These are phyloP conservation scores for Chlorella variabilis DNA, from an alignment of 163 green algal species.

Conservation along the genomic window DNA sequence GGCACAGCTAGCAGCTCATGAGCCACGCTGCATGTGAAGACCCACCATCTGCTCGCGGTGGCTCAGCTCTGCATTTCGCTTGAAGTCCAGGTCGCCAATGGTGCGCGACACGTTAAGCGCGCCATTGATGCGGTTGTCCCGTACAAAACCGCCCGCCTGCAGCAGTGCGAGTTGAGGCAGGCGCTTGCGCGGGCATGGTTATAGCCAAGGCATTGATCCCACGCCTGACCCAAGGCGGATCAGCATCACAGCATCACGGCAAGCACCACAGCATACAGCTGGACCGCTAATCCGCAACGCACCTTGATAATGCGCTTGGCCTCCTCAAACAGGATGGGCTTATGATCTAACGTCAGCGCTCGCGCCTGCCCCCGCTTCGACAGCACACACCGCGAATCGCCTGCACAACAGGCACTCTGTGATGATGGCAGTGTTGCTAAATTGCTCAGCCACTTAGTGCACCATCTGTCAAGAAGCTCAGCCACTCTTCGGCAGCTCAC, in stretches of 20 bases:
- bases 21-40: too few relatives aligned
- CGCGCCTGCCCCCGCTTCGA: constrained; percentile 62
- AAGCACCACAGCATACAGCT: neutral
- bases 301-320: constrained; percentile 64
- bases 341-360: constrained; percentile 78
- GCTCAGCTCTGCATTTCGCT: constrained; percentile 66
- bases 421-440: too few relatives aligned
- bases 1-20: too few relatives aligned
- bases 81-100: constrained; percentile 90
- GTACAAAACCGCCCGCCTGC: constrained; percentile 83
- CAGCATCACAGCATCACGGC: neutral
- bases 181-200: neutral
- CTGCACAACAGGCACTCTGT: too few relatives aligned
- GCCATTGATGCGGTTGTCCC: constrained; percentile 89
- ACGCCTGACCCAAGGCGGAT: too few relatives aligned
- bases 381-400: constrained; percentile 72
- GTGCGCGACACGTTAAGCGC: constrained; percentile 91
- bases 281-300: too few relatives aligned
- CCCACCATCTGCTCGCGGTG: constrained; percentile 72
- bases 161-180: neutral
- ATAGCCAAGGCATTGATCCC: too few relatives aligned
- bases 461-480: too few relatives aligned
- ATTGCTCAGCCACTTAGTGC: too few relatives aligned
- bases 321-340: constrained; percentile 77
- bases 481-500: too few relatives aligned